phyloP scores from a whole-genome alignment of 2,329 filamentous ascomycete genomes.

The Aspergillus vadensis region DNA sequence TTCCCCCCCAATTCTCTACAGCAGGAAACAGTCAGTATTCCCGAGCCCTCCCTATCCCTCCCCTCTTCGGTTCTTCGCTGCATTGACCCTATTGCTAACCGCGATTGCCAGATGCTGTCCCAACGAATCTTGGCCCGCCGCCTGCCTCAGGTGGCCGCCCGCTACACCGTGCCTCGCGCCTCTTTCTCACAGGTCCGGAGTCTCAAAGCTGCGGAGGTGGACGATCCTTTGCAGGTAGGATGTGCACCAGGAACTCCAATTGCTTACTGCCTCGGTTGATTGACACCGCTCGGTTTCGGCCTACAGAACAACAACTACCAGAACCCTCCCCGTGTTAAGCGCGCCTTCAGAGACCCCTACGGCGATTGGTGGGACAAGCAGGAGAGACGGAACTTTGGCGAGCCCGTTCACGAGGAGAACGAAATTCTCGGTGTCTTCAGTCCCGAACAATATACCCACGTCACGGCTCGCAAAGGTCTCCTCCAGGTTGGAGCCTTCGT shows the following conservation, averaged over 20 bases:
- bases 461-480: conserved; percentile 68
- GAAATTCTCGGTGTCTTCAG: conserved; percentile 90
- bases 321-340: conserved; percentile 67
- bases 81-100: conserved; percentile 25
- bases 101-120: conserved; percentile 45
- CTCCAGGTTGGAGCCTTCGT: conserved; percentile 70
- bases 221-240: conserved; percentile 49
- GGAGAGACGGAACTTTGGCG: conserved; percentile 94
- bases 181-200: conserved; percentile 45
- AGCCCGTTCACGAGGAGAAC: conserved; percentile 95
- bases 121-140: conserved; percentile 47
- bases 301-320: conserved; percentile 50
- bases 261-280: conserved; percentile 10
- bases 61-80: neutral
- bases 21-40: conserved; percentile 31
- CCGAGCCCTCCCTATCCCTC: neutral
- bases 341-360: conserved; percentile 89
- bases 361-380: conserved; percentile 97
- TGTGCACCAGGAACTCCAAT: neutral
- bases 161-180: conserved; percentile 43
- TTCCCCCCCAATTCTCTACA: conserved; percentile 18
- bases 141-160: conserved; percentile 43
- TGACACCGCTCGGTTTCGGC: conserved; percentile 20
- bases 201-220: conserved; percentile 41
- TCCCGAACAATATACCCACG: conserved; percentile 85